phyloP scores from a whole-genome alignment of 75 land plant genomes.

The Pinus taeda region DNA sequence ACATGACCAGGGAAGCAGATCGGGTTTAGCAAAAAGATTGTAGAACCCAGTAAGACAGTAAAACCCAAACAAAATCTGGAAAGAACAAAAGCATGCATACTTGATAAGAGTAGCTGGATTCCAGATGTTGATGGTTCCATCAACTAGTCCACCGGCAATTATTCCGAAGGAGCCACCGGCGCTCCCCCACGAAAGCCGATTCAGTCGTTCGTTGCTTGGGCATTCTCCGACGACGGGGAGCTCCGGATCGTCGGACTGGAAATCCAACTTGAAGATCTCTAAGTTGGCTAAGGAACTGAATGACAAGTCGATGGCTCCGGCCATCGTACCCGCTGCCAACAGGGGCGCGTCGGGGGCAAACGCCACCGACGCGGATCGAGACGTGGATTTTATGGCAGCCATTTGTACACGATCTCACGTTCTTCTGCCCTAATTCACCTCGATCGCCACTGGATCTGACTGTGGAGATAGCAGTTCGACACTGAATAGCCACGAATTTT shows the following conservation, averaged over 20 bases:
- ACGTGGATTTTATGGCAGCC: conserved; percentile 73
- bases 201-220: conserved; percentile 69
- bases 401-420: conserved; percentile 4
- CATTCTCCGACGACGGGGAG: conserved; percentile 54
- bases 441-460: too few relatives aligned
- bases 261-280: conserved; percentile 91
- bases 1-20: background rate
- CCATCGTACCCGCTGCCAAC: conserved; percentile 93
- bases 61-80: background rate
- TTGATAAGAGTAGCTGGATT: too few relatives aligned
- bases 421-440: too few relatives aligned
- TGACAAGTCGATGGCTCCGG: conserved; percentile 82
- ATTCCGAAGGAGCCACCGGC: conserved; percentile 50
- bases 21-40: background rate
- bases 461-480: too few relatives aligned
- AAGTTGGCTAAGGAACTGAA: conserved; percentile 75
- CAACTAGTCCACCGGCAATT: conserved; percentile 82
- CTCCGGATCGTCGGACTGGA: conserved; percentile 58
- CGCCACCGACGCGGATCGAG: conserved; percentile 83
- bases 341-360: conserved; percentile 72
- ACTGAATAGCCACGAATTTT: too few relatives aligned
- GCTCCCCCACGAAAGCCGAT: conserved; percentile 78
- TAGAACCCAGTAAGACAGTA: background rate
- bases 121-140: conserved; percentile 32
- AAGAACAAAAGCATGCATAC: conserved; percentile 15